Evolutionary conservation across 106 monocot species (phyloP), one percentile per base, ranked within the genome.

Genomic region (Hemerocallis citrina): DNA sequence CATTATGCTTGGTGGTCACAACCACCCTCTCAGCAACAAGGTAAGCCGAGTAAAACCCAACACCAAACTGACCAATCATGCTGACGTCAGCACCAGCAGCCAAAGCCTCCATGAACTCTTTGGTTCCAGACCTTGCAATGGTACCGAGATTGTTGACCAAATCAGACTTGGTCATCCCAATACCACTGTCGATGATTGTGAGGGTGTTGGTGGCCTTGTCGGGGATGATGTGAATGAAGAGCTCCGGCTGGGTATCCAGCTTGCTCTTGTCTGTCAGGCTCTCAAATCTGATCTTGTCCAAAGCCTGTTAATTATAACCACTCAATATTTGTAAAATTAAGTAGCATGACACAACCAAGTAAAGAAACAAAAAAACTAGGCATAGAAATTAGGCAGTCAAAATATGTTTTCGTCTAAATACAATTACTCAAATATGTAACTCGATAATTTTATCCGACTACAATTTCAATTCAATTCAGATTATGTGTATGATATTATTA

Each of bases 31-130:
- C 81, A 6, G 86, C 86, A 5, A 86, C 86, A 62, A 86, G 78
- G 31, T 86, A 86, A 5, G 85, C 80, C 0, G 85, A 85, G 59
- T 85, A 85, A 38, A 85, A 85, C 19, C 85, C 85, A 1, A 86
- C 86, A 48, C 86, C 86, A 27, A 86, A 86, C 59, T 86, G 86
- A 24, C 86, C 86, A 30, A 86, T 86, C 86, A 86, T 86, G 49
- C 81, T 81, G 17, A 86, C 86, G 51, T 86, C 86, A 36, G 86
- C 86, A n/a, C 86, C 86, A 23, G 86, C 86, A 40, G 86, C 74
- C 12, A 86, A 72, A 0, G 86, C 86, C 66, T 86, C 86, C 86
- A 86, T 86, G 65, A 86, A 86, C 78, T 86, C 86, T 47, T 86
- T 86, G 6, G 86, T 86, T 32, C 86, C 86, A 6, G 86, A 86